phyloP scores from a whole-genome alignment of 2,329 filamentous ascomycete species.

The Hypoxylon sp. region DNA sequence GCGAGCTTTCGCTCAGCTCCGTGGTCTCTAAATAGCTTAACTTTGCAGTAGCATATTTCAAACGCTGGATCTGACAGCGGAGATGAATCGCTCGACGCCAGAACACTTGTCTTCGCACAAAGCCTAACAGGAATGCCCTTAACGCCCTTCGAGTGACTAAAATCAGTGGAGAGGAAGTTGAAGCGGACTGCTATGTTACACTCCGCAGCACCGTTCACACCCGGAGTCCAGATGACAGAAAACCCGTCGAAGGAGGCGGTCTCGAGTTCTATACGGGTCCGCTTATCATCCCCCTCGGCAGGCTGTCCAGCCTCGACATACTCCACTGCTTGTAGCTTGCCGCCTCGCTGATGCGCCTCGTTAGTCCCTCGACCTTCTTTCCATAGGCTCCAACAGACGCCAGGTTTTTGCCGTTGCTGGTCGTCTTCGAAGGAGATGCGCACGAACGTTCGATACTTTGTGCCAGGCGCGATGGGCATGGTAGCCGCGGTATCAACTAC shows the following conservation, averaged over 20 bases:
- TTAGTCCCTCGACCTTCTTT: conserved; percentile 97
- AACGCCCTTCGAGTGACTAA: conserved; percentile 98
- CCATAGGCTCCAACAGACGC: conserved; percentile 89
- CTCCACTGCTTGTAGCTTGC: conserved; percentile 94
- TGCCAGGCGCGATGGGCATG: conserved; percentile 70
- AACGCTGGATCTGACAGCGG: conserved; percentile 64
- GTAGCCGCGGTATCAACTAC: conserved; percentile 82
- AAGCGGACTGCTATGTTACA: conserved; percentile 93
- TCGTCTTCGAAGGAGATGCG: conserved; percentile 98
- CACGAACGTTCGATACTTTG: conserved; percentile 89
- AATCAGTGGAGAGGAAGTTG: conserved; percentile 98
- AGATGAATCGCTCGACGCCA: conserved; percentile 68
- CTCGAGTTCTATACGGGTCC: conserved; percentile 79
- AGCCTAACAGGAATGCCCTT: conserved; percentile 96
- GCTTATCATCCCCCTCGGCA: conserved; percentile 74
- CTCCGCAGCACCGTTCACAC: conserved; percentile 76
- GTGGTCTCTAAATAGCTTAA: conserved; percentile 96
- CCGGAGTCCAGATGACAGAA: conserved; percentile 88
- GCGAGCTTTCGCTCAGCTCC: conserved; percentile 95
- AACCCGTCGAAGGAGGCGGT: conserved; percentile 93
- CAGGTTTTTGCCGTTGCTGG: conserved; percentile 87
- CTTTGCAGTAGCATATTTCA: conserved; percentile 95
- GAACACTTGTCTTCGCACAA: conserved; percentile 87
- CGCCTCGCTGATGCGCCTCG: conserved; percentile 93
- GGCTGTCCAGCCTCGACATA: conserved; percentile 80